Percentiles rank a stretch among this genome's conserved stretches.
phyloP scores from a whole-genome alignment of 768 basidiomycete genomes.

The Pisolithus marmoratus region DNA sequence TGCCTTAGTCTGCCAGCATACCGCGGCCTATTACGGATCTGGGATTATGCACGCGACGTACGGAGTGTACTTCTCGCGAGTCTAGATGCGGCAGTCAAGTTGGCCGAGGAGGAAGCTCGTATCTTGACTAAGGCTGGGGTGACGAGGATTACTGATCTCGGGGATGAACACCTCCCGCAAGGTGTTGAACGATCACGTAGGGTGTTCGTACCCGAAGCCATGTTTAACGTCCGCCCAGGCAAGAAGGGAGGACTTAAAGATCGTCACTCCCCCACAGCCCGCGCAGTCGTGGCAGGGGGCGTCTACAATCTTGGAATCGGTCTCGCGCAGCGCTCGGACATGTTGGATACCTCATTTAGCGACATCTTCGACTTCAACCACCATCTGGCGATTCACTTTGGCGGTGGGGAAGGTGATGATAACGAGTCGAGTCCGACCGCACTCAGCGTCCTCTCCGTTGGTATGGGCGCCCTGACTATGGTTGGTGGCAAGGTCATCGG shows the following conservation, averaged over 20 bases:
- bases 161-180: constrained; percentile 70
- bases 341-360: constrained; percentile 73
- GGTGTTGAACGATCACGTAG: constrained; percentile 77
- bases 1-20: constrained; percentile 64
- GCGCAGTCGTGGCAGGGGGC: constrained; percentile 71
- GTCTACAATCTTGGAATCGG: constrained; percentile 77
- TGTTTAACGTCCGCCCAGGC: constrained; percentile 68
- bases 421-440: constrained; percentile 50
- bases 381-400: constrained; percentile 68
- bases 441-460: constrained; percentile 66
- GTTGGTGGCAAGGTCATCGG: constrained; percentile 81
- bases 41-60: constrained; percentile 84
- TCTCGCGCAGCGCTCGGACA: constrained; percentile 68
- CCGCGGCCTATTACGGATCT: constrained; percentile 75
- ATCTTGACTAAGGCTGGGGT: constrained; percentile 60
- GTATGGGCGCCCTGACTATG: constrained; percentile 85
- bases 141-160: constrained; percentile 58
- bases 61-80: constrained; percentile 70
- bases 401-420: constrained; percentile 36
- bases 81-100: constrained; percentile 70
- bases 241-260: constrained; percentile 34
- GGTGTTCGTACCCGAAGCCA: constrained; percentile 95
- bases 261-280: constrained; percentile 32
- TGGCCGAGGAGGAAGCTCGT: constrained; percentile 83
- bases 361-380: constrained; percentile 87